phyloP scores from a whole-genome alignment of 495 filamentous ascomycete genomes.

The Geoglossum glabrum region DNA sequence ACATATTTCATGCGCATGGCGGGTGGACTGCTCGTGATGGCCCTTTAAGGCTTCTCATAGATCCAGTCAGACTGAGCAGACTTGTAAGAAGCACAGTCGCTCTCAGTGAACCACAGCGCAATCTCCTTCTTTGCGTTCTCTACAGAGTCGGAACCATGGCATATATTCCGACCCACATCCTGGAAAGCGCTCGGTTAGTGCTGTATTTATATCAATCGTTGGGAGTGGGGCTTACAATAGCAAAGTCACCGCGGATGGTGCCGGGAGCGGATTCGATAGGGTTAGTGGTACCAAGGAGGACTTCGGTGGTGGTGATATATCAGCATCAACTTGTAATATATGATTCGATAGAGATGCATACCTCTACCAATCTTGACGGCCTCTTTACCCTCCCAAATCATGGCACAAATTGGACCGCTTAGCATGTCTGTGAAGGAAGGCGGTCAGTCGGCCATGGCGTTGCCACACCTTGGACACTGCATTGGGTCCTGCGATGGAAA shows the following conservation, averaged over 20 bases:
- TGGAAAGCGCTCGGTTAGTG: conserved; percentile 14
- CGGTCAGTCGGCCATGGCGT: conserved; percentile 3
- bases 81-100: conserved; percentile 67
- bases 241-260: conserved; percentile 87
- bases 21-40: neutral
- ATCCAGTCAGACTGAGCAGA: conserved; percentile 67
- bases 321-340: neutral
- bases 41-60: conserved; percentile 61
- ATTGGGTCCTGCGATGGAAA: conserved; percentile 2
- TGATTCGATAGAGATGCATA: conserved; percentile 21
- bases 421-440: conserved; percentile 54
- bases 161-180: conserved; percentile 95
- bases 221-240: conserved; percentile 27
- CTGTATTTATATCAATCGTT: conserved; percentile 2
- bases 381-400: conserved; percentile 97
- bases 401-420: conserved; percentile 88
- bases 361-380: conserved; percentile 93
- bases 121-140: conserved; percentile 99
- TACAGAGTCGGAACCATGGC: conserved; percentile 96
- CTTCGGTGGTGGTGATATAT: conserved; percentile 19
- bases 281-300: conserved; percentile 95
- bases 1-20: neutral
- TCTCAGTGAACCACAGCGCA: conserved; percentile 81
- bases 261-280: conserved; percentile 79
- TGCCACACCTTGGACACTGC: neutral